Base-by-base conservation (phyloP, 257 asterid genomes). In the Cynanchum wilfordii region DNA sequence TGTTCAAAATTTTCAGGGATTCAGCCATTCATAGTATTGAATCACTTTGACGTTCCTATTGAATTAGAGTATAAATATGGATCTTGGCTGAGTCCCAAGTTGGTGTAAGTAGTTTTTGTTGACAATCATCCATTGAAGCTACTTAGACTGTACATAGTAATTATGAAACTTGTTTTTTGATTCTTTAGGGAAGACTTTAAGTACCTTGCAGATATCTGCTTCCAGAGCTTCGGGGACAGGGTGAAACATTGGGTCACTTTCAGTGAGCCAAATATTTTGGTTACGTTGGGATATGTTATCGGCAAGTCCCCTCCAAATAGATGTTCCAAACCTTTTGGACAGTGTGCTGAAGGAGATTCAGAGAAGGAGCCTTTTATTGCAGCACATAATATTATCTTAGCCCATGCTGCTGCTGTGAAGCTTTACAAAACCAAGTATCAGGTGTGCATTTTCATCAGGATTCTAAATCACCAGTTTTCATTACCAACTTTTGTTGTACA, bases 211-310 rank as follows among this genome's bases (percentile, higher is more conserved):
- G 82, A 86, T 24, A 30, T 81, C 33, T 90, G 97, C 67, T 90
- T 88, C 83, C 80, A 78, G 69, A 67, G 68, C 50, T 87, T 90
- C 58, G 96, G 91, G 25, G 86, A 84, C 64, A 72, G 91, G 47
- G 96, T 90, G 66, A 90, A 85, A 66, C 73, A 81, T 33, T 90
- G 96, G 96, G 80, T 73, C 24, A 88, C 95, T 65, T 55, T 88
- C 66, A 90, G 87, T 58, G 96, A 90, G 77, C 95, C 96, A 1
- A 87, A 87, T 73, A 76, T 85, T 17, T 72, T 78, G 45, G 86
- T 85, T 20, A 80, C 79, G 71, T 79, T 82, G 12, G 92, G 90
- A 36, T 89, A 89, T 66, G 75, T 89, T 64, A 52, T 70, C 0
- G 92, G 95, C n/a, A 63, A 72, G 19, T 77, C 82, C 78, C 92